Evolutionary conservation across 345 rosid genomes (phyloP).

Genomic region (Rhodomyrtus tomentosa): DNA sequence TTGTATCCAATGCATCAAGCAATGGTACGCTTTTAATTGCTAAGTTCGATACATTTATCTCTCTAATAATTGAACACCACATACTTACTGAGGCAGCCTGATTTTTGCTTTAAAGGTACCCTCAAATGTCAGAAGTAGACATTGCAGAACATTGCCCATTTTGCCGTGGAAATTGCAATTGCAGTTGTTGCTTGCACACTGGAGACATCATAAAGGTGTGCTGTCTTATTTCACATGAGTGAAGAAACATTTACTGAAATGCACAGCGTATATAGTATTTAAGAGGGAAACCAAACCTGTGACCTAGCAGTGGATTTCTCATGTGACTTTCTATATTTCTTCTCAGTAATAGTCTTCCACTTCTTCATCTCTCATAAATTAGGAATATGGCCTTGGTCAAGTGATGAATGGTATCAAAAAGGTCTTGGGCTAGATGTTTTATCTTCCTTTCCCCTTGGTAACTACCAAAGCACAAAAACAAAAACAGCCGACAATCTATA

Average conservation of each 20-base stretch:
- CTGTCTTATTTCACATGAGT: not conserved
- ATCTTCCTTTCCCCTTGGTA: not conserved
- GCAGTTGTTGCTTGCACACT: slow-evolving; percentile 63
- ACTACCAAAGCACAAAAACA: not conserved
- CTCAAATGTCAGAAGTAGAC: slow-evolving; percentile 40
- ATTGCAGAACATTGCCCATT: slow-evolving; percentile 54
- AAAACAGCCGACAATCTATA: not conserved
- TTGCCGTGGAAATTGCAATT: slow-evolving; percentile 74
- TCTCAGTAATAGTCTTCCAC: not conserved
- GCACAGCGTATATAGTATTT: not conserved
- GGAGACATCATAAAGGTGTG: slow-evolving; percentile 50
- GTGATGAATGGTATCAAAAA: not conserved
- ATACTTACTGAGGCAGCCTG: not conserved
- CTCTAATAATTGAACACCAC: not conserved
- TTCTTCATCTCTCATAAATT: not conserved
- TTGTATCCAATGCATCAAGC: slow-evolving; percentile 33
- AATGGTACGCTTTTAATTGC: slow-evolving; percentile 33
- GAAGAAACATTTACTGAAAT: not conserved
- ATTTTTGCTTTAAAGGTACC: slow-evolving; percentile 42
- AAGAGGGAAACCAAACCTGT: not conserved
- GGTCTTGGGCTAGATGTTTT: not conserved
- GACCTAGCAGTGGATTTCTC: not conserved
- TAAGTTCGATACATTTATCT: not conserved
- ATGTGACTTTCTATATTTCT: not conserved
- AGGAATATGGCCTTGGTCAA: not conserved